Evolutionary conservation across 495 filamentous ascomycete species (phyloP).

Genomic region (Talaromyces stipitatus): DNA sequence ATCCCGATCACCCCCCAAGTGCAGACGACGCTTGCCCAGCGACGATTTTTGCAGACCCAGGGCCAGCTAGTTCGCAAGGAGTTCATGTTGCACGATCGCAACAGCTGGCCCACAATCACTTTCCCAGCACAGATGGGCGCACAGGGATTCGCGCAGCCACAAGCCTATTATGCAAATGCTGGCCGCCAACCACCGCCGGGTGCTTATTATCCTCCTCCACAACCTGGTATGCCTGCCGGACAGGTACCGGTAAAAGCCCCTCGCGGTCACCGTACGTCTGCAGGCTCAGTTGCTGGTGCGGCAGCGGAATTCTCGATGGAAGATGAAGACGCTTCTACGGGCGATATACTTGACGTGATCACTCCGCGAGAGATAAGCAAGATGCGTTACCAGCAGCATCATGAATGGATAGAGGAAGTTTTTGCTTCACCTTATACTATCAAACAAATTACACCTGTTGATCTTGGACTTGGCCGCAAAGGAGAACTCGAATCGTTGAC

Average conservation of each 20-base stretch:
- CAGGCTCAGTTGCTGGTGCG: conserved; percentile 25
- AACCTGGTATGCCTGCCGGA: conserved; percentile 20
- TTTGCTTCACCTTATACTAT: conserved; percentile 78
- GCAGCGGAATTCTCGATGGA: conserved; percentile 55
- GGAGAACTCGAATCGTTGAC: conserved; percentile 80
- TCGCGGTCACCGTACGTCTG: conserved; percentile 30
- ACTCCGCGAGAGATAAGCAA: conserved; percentile 82
- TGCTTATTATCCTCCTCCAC: conserved; percentile 29
- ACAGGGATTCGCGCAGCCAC: conserved; percentile 29
- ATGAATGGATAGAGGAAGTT: conserved; percentile 99
- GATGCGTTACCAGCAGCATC: conserved; percentile 82
- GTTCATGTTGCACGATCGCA: conserved; percentile 84
- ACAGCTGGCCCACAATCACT: conserved; percentile 80
- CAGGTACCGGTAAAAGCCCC: conserved; percentile 24
- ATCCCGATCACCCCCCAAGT: conserved; percentile 53
- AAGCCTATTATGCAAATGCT: conserved; percentile 21
- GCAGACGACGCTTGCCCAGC: conserved; percentile 52
- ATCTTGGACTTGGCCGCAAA: conserved; percentile 78
- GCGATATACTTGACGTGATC: conserved; percentile 80
- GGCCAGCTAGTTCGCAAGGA: conserved; percentile 84
- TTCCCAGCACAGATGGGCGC: conserved; percentile 48
- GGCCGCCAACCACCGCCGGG: conserved; percentile 20
- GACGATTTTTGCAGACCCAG: conserved; percentile 62
- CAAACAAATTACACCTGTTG: conserved; percentile 74
- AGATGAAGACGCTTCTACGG: conserved; percentile 78